Base-by-base conservation (phyloP, 305 asterid genomes). In the Plantago rigida region DNA sequence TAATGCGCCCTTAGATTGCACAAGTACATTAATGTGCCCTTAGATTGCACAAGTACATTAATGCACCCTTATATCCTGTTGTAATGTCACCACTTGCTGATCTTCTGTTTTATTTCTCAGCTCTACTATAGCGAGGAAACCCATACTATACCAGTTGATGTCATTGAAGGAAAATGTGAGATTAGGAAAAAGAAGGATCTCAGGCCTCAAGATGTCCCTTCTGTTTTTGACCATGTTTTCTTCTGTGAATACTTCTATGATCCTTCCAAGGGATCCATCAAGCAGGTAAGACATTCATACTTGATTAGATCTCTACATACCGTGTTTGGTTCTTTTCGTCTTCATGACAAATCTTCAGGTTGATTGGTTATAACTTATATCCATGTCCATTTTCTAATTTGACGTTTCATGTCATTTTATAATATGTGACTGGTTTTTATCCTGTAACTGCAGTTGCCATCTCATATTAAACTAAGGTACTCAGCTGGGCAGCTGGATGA, bases 81-180 rank as follows among this genome's bases (percentile, higher is more conserved):
- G 51, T 3, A 34, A 45, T 44, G 39, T 59, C 31, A 65, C 48
- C 44, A 31, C 62, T 63, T 61, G 36, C 4, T 41, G 15, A 31
- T 66, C 60, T 71, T 66, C 70, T 73, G 47, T 51, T 56, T 59
- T 44, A 46, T 69, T 68, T 73, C 36, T 51, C 87, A 92, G 97
- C 76, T 92, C 47, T 92, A 83, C 69, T 92, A 83, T 67, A 84
- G 94, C 22, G 96, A 84, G 73, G 95, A 88, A 65, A 79, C 70
- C 51, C 89, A 77, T 70, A 74, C 66, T 31, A 54, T 92, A 65
- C 77, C 91, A 9, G 67, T 86, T 58, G 82, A 77, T 55, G 44
- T 64, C 59, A 78, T 92, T 68, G 85, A 84, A 70, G 95, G 99
- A 49, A 86, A 79, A 77, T 92, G 96, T 73, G 95, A 83, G 78